Percentiles rank a stretch among this genome's conserved stretches.
Conservation (phyloP, 805 yeast genomes). For the Yamadazyma olivae region DNA sequence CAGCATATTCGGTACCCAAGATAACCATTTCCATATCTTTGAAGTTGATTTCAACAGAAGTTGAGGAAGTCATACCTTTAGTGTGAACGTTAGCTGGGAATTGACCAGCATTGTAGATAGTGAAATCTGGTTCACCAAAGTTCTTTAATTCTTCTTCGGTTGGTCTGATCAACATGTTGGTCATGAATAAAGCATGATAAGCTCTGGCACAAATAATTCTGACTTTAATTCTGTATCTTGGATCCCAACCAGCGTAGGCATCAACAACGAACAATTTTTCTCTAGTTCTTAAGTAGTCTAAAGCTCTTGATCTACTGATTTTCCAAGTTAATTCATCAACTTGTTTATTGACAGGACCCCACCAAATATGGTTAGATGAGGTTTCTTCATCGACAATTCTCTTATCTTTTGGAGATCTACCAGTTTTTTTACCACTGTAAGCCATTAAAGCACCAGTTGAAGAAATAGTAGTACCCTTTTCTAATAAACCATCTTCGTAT, state of each 20-base stretch:
- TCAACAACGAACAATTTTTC: slow-evolving; percentile 92
- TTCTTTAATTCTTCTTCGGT: slow-evolving; percentile 80
- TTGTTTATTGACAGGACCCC: slow-evolving; percentile 99
- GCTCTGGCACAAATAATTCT: slow-evolving; percentile 98
- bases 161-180: slow-evolving; percentile 96
- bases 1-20: slow-evolving; percentile 98
- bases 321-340: slow-evolving; percentile 93
- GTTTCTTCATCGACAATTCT: slow-evolving; percentile 94
- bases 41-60: slow-evolving; percentile 95
- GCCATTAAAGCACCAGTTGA: slow-evolving; percentile 95
- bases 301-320: slow-evolving; percentile 93
- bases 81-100: slow-evolving; percentile 98
- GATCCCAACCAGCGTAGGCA: slow-evolving; percentile 99
- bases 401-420: slow-evolving; percentile 97
- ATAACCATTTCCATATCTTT: slow-evolving; percentile 98
- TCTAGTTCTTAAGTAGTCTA: slow-evolving; percentile 94
- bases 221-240: slow-evolving; percentile 92
- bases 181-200: slow-evolving; percentile 96
- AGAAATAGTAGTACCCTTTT: slow-evolving; percentile 86
- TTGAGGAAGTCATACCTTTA: slow-evolving; percentile 94
- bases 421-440: slow-evolving; percentile 92
- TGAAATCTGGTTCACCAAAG: slow-evolving; percentile 97
- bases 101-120: slow-evolving; percentile 97
- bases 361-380: slow-evolving; percentile 85
- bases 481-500: slow-evolving; percentile 91